Evolutionary conservation across 2,329 filamentous ascomycete species (phyloP).

Genomic region (Fusarium ramigenum): DNA sequence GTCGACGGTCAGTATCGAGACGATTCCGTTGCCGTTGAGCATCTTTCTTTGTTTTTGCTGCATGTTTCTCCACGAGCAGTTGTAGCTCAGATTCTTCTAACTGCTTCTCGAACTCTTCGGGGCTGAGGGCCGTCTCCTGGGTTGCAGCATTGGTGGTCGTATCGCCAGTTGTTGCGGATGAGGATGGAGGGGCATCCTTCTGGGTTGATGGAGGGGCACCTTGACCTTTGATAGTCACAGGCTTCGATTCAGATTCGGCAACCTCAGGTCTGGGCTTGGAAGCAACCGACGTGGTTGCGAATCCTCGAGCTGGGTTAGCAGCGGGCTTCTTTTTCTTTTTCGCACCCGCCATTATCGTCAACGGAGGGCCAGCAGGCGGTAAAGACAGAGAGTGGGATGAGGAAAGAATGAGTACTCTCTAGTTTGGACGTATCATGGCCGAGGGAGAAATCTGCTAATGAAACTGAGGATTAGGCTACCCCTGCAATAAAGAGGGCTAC

Average conservation of each 20-base stretch:
- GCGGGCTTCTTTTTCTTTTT: slow-evolving; percentile 94
- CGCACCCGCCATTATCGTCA: slow-evolving; percentile 68
- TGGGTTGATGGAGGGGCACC: slow-evolving; percentile 46
- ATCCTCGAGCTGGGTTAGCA: slow-evolving; percentile 88
- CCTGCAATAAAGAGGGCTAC: background rate
- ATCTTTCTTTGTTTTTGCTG: slow-evolving; percentile 81
- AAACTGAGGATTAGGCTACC: background rate
- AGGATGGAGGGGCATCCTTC: slow-evolving; percentile 45
- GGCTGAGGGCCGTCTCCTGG: slow-evolving; percentile 67
- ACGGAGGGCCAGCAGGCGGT: background rate
- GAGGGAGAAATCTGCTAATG: background rate
- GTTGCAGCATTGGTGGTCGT: slow-evolving; percentile 23
- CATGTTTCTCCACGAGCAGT: slow-evolving; percentile 84
- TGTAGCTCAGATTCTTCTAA: slow-evolving; percentile 93
- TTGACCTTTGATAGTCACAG: slow-evolving; percentile 36
- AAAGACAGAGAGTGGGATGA: background rate
- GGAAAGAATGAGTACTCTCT: background rate
- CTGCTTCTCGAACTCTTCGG: slow-evolving; percentile 90
- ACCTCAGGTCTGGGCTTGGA: slow-evolving; percentile 79
- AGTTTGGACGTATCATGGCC: background rate
- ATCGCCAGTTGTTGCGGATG: slow-evolving; percentile 39
- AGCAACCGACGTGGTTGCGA: slow-evolving; percentile 91
- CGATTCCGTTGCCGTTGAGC: slow-evolving; percentile 78
- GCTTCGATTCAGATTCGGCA: slow-evolving; percentile 49
- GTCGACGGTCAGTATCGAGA: slow-evolving; percentile 84